phyloP scores from a whole-genome alignment of 1,284 basidiomycete genomes.

The Ustilago shanxiensis region DNA sequence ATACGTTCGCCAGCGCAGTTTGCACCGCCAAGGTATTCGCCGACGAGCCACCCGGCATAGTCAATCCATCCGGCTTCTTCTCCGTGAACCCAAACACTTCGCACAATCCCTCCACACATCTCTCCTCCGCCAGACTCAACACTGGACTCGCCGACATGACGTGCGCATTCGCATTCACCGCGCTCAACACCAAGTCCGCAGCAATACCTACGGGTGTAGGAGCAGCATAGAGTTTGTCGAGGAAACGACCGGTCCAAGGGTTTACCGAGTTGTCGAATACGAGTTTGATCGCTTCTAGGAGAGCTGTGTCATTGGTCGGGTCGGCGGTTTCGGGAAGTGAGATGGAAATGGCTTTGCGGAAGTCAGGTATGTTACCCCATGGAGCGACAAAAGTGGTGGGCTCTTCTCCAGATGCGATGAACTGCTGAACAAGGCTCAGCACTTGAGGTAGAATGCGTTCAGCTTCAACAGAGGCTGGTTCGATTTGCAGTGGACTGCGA shows the following conservation, averaged over 20 bases:
- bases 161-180: slow-evolving; percentile 71
- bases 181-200: slow-evolving; percentile 70
- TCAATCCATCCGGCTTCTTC: slow-evolving; percentile 61
- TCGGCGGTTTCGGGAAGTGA: slow-evolving; percentile 33
- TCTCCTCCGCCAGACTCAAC: slow-evolving; percentile 68
- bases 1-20: slow-evolving; percentile 70
- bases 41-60: slow-evolving; percentile 71
- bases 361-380: slow-evolving; percentile 42
- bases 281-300: slow-evolving; percentile 47
- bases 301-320: slow-evolving; percentile 20
- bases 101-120: slow-evolving; percentile 57
- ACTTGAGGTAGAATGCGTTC: slow-evolving; percentile 41
- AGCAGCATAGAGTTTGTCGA: slow-evolving; percentile 71
- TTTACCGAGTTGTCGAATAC: slow-evolving; percentile 64
- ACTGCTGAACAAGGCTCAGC: slow-evolving; percentile 40
- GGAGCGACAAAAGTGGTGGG: slow-evolving; percentile 39
- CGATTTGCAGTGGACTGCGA: slow-evolving; percentile 42
- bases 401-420: slow-evolving; percentile 44
- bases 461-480: slow-evolving; percentile 45
- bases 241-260: slow-evolving; percentile 65
- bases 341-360: slow-evolving; percentile 38
- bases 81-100: slow-evolving; percentile 63
- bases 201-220: slow-evolving; percentile 70
- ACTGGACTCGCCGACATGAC: slow-evolving; percentile 71
- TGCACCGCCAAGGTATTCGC: slow-evolving; percentile 71